phyloP scores from a whole-genome alignment of 2,329 filamentous ascomycete species.

The Aspergillus vadensis region DNA sequence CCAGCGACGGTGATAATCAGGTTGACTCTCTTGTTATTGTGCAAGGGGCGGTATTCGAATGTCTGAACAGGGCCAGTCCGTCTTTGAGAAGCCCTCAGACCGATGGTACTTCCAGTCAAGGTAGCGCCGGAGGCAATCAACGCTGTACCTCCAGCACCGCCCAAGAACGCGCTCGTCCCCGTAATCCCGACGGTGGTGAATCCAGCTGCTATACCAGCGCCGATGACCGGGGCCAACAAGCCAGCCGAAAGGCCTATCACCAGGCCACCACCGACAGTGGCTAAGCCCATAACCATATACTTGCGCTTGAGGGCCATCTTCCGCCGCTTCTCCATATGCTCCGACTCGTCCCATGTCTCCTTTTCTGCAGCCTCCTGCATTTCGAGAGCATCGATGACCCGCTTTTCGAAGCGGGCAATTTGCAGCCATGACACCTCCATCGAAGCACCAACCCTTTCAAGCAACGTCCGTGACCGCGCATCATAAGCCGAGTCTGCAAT shows the following conservation, averaged over 20 bases:
- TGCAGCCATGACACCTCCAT: constrained; percentile 87
- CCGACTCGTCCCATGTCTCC: constrained; percentile 97
- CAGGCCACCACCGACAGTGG: constrained; percentile 89
- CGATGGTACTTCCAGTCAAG: constrained; percentile 83
- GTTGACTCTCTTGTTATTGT: constrained; percentile 98
- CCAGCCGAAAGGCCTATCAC: constrained; percentile 95
- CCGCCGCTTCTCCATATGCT: constrained; percentile 83
- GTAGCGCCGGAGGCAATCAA: constrained; percentile 90
- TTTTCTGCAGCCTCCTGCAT: constrained; percentile 95
- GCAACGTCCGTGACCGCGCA: constrained; percentile 76
- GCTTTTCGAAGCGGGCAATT: constrained; percentile 95
- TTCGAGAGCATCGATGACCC: constrained; percentile 92
- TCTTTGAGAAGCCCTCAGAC: constrained; percentile 78
- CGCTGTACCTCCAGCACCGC: constrained; percentile 87
- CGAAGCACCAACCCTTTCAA: constrained; percentile 79
- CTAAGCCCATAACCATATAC: constrained; percentile 93
- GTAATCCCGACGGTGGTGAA: constrained; percentile 93
- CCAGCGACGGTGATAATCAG: constrained; percentile 92
- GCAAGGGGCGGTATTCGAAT: constrained; percentile 92
- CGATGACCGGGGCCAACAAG: constrained; percentile 87
- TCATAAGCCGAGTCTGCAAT: constrained; percentile 96
- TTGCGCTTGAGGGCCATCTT: constrained; percentile 80
- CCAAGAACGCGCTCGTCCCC: constrained; percentile 85
- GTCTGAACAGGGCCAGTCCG: constrained; percentile 91
- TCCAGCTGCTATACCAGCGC: constrained; percentile 87